Evolutionary conservation across 2,329 filamentous ascomycete species (phyloP).

Genomic region (Fusarium nodosum): DNA sequence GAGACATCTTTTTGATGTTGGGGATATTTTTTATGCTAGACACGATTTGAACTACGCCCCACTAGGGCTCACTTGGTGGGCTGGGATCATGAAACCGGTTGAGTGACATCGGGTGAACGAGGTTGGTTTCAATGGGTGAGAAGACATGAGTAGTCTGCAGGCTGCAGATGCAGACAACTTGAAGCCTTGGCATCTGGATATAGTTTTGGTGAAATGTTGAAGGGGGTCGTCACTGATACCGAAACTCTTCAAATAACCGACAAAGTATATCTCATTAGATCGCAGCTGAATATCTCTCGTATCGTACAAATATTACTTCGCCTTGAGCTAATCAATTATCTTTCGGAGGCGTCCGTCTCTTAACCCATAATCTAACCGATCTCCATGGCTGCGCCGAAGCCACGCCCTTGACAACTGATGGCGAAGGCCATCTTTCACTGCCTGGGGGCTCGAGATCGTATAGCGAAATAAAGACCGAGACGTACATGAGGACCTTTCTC

Average conservation of each 20-base stretch:
- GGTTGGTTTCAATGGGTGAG: not conserved
- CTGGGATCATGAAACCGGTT: conserved; percentile 22
- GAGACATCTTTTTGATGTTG: conserved; percentile 22
- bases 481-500: conserved; percentile 54
- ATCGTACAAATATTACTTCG: not conserved
- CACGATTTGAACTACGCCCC: conserved; percentile 9
- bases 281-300: not conserved
- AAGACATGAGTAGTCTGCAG: not conserved
- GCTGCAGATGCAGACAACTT: not conserved
- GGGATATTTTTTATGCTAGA: conserved; percentile 25
- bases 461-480: conserved; percentile 54
- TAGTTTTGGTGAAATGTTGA: not conserved
- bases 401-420: conserved; percentile 45
- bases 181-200: not conserved
- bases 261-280: not conserved
- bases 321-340: conserved; percentile 11
- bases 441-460: conserved; percentile 55
- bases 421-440: conserved; percentile 48
- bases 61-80: conserved; percentile 23
- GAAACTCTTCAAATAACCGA: not conserved
- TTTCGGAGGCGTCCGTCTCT: conserved; percentile 39
- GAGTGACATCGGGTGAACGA: not conserved
- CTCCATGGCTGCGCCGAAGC: conserved; percentile 49
- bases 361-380: conserved; percentile 54
- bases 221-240: not conserved